phyloP scores from a whole-genome alignment of 1,284 basidiomycete genomes.

The Phellopilus nigrolimitatus region DNA sequence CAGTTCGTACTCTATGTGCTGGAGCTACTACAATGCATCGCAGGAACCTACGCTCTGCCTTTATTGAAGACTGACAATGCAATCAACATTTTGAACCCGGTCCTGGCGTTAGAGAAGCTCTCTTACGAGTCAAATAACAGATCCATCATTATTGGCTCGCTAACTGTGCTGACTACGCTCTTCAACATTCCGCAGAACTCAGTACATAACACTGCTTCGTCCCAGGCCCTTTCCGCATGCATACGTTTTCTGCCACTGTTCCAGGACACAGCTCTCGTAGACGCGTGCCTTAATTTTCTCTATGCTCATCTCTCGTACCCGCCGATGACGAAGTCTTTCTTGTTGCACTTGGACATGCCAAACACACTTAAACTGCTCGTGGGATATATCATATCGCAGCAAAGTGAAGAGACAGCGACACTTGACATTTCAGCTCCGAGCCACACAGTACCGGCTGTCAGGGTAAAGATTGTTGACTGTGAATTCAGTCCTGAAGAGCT shows the following conservation, averaged over 20 bases:
- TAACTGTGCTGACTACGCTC: conserved; percentile 54
- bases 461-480: conserved; percentile 44
- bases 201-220: conserved; percentile 45
- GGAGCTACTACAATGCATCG: conserved; percentile 57
- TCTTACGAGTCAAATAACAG: conserved; percentile 60
- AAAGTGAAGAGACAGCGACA: conserved; percentile 60
- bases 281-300: conserved; percentile 68
- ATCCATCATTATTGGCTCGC: conserved; percentile 60
- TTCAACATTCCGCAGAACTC: conserved; percentile 59
- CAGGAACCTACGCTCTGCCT: conserved; percentile 38
- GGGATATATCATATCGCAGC: conserved; percentile 59
- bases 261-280: conserved; percentile 61
- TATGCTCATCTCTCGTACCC: conserved; percentile 72
- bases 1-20: conserved; percentile 67
- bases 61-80: conserved; percentile 27
- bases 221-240: conserved; percentile 53
- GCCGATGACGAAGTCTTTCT: conserved; percentile 71
- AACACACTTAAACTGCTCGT: conserved; percentile 62
- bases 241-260: conserved; percentile 73
- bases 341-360: conserved; percentile 64
- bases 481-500: conserved; percentile 66
- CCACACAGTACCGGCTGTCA: conserved; percentile 48
- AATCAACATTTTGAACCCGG: conserved; percentile 36
- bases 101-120: conserved; percentile 49
- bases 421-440: conserved; percentile 55